A percentile compares a stretch with the other conserved stretches of the same genome.
Conservation (phyloP, 2,329 filamentous ascomycete species). For the Phoma sp. region DNA sequence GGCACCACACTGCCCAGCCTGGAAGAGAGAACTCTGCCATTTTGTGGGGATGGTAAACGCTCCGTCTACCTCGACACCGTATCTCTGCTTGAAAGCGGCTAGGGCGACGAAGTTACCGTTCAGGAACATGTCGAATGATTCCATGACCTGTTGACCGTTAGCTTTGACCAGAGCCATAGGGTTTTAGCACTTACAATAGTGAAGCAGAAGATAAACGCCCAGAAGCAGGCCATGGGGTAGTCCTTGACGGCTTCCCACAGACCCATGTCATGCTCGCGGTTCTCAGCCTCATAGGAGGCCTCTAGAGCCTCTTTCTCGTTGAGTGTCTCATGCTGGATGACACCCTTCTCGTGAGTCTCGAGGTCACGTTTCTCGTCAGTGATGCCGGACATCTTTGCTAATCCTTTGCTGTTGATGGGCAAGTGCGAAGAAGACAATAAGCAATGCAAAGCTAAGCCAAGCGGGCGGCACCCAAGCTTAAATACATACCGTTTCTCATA, state of each 20-base stretch:
- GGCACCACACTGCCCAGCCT: constrained; percentile 63
- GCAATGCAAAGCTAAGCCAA: constrained; percentile 16
- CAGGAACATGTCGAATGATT: constrained; percentile 67
- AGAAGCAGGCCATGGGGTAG: constrained; percentile 60
- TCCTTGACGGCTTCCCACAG: constrained; percentile 57
- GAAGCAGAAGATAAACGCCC: constrained; percentile 62
- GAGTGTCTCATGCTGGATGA: constrained; percentile 25
- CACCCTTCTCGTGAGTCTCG: constrained; percentile 18
- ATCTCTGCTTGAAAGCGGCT: constrained; percentile 53
- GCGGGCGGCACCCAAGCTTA: constrained; percentile 15
- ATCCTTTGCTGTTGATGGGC: constrained; percentile 11
- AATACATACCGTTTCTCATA: constrained; percentile 5
- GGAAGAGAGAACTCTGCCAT: constrained; percentile 66
- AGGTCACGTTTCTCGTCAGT: constrained; percentile 11
- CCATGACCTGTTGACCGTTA: constrained; percentile 61
- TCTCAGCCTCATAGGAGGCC: constrained; percentile 63
- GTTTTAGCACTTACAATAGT: constrained; percentile 54
- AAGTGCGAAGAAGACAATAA: constrained; percentile 13
- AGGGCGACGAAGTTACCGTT: constrained; percentile 65
- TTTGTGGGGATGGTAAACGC: constrained; percentile 54
- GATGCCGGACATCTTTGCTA: constrained; percentile 17
- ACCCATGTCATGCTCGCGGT: constrained; percentile 58
- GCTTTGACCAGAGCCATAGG: neutral
- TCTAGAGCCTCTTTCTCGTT: constrained; percentile 31
- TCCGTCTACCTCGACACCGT: constrained; percentile 50